Conservation (phyloP, 495 filamentous ascomycete species). For the Mycothermus thermophilus region DNA sequence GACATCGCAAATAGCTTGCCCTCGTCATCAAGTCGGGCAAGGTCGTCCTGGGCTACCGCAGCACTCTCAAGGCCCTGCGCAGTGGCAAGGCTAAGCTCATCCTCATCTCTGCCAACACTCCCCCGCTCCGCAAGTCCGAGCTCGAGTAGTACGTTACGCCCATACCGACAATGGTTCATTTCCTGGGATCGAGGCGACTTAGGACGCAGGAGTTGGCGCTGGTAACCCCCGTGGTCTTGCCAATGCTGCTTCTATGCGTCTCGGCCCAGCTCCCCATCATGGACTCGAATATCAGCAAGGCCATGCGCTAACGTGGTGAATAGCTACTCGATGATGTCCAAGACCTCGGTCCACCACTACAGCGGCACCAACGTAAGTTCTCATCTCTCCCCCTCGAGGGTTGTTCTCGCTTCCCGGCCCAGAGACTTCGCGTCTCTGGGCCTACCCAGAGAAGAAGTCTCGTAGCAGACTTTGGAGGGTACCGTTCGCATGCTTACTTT, state of each 20-base stretch:
- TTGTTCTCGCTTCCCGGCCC: too few relatives aligned
- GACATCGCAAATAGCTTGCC: conserved; percentile 37
- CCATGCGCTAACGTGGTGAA: conserved; percentile 12
- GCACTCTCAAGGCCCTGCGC: conserved; percentile 89
- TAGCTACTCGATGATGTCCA: conserved; percentile 75
- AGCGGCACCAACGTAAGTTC: conserved; percentile 88
- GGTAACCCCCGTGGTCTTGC: too few relatives aligned
- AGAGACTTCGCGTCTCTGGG: conserved; percentile 20
- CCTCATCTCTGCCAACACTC: conserved; percentile 67
- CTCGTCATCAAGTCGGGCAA: conserved; percentile 96
- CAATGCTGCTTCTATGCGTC: too few relatives aligned
- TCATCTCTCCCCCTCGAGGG: conserved; percentile 1
- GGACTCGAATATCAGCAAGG: too few relatives aligned
- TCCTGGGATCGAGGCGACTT: too few relatives aligned
- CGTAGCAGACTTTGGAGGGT: conserved; percentile 71
- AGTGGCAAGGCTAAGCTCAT: conserved; percentile 67
- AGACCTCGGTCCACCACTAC: conserved; percentile 93
- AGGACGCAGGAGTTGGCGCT: too few relatives aligned
- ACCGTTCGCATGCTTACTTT: conserved; percentile 38
- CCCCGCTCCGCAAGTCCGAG: conserved; percentile 89
- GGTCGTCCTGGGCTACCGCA: conserved; percentile 72
- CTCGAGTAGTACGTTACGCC: conserved; percentile 44
- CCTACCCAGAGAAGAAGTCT: conserved; percentile 70
- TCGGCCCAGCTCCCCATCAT: too few relatives aligned
- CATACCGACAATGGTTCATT: too few relatives aligned